Conservation (phyloP, 2,329 filamentous ascomycete species). For the Botrytis squamosa region DNA sequence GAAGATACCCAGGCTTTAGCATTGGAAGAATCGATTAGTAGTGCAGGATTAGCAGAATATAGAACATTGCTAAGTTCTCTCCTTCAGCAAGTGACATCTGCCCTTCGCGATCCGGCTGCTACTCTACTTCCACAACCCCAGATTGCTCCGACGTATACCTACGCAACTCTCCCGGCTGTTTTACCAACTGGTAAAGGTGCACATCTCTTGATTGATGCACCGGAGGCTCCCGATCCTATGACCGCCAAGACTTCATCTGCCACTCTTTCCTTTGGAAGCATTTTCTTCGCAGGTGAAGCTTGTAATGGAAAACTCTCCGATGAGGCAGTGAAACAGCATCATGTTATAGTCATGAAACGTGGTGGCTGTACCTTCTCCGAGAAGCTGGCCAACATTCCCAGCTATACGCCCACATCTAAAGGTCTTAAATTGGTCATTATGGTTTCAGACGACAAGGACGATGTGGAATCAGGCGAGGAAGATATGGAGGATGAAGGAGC, state of each 20-base stretch:
- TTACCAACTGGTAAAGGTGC: slow-evolving; percentile 57
- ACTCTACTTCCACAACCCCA: slow-evolving; percentile 42
- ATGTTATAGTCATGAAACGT: slow-evolving; percentile 78
- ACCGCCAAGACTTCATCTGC: slow-evolving; percentile 30
- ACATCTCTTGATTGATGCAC: slow-evolving; percentile 66
- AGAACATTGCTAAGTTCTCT: slow-evolving; percentile 46
- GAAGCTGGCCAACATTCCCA: slow-evolving; percentile 83
- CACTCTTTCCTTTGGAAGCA: slow-evolving; percentile 63
- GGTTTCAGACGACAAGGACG: slow-evolving; percentile 55
- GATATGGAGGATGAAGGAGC: slow-evolving; percentile 35
- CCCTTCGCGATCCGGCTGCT: slow-evolving; percentile 46
- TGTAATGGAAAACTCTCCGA: slow-evolving; percentile 57
- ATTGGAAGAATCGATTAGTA: slow-evolving; percentile 24
- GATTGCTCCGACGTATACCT: slow-evolving; percentile 37
- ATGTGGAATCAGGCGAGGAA: slow-evolving; percentile 27
- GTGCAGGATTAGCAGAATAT: slow-evolving; percentile 36
- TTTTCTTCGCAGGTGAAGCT: slow-evolving; percentile 70
- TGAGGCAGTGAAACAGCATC: slow-evolving; percentile 54
- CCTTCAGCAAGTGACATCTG: slow-evolving; percentile 50
- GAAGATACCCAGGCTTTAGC: slow-evolving; percentile 19
- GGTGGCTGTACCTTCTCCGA: slow-evolving; percentile 81
- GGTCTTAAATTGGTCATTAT: slow-evolving; percentile 80
- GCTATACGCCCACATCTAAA: slow-evolving; percentile 59
- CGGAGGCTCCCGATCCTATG: slow-evolving; percentile 40
- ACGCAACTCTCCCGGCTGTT: slow-evolving; percentile 45